Conservation (phyloP, 345 rosid species). For the Theobroma cacao region DNA sequence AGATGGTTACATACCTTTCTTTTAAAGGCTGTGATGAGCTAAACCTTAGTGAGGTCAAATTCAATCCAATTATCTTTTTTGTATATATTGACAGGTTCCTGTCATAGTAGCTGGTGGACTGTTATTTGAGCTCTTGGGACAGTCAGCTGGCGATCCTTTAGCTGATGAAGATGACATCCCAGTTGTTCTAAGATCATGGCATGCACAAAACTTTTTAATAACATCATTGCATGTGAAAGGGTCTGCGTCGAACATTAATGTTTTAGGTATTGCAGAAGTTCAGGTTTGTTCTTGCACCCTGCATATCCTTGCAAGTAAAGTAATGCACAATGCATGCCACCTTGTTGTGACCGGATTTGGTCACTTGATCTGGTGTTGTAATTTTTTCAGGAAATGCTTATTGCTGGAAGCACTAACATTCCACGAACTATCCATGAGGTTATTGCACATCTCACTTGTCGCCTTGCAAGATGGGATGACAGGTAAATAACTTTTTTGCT, state of each 20-base stretch:
- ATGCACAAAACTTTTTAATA: slow-evolving; percentile 49
- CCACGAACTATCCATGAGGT: slow-evolving; percentile 53
- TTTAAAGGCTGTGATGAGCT: neutral
- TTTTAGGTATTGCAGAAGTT: slow-evolving; percentile 57
- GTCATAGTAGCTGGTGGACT: slow-evolving; percentile 66
- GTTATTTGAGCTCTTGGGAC: slow-evolving; percentile 69
- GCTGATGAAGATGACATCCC: slow-evolving; percentile 62
- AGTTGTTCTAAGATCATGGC: slow-evolving; percentile 63
- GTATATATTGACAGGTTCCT: slow-evolving; percentile 46
- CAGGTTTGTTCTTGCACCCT: slow-evolving; percentile 41
- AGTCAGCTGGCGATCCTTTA: slow-evolving; percentile 62
- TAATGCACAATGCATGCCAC: neutral
- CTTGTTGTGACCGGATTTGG: neutral
- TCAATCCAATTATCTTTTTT: neutral
- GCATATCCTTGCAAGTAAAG: neutral
- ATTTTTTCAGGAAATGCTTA: slow-evolving; percentile 52
- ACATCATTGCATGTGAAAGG: slow-evolving; percentile 62
- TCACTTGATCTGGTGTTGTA: neutral
- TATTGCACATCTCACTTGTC: slow-evolving; percentile 55
- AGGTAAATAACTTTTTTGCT: slow-evolving; percentile 29
- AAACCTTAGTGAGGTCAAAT: neutral
- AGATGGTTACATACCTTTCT: neutral
- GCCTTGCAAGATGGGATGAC: slow-evolving; percentile 73
- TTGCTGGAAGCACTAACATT: slow-evolving; percentile 41
- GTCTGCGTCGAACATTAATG: slow-evolving; percentile 36